A percentile compares a stretch with the other conserved stretches of the same genome.
Conservation (phyloP, 164 flowering plant species). For the Stephania cephalantha region DNA sequence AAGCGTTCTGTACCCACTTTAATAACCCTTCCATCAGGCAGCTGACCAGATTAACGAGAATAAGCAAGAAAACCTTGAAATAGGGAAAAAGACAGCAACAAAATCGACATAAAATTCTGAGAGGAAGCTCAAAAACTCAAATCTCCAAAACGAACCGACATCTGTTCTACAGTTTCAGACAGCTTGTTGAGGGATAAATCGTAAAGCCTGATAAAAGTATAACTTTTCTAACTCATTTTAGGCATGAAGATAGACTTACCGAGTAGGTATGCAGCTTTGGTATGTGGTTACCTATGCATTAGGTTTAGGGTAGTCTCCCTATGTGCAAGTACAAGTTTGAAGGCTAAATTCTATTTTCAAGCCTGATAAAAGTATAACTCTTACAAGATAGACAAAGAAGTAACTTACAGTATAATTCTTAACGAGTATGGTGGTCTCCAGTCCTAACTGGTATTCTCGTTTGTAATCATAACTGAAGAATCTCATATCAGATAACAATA, state of each 20-base stretch:
- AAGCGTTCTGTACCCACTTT: constrained; percentile 97
- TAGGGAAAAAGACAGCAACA: neutral
- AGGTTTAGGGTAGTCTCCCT: too few species aligned
- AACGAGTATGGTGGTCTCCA: constrained; percentile 96
- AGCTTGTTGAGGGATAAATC: neutral
- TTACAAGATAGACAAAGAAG: neutral
- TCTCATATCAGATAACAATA: neutral
- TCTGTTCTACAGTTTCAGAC: neutral
- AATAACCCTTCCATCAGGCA: constrained; percentile 97
- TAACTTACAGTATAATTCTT: constrained; percentile 92
- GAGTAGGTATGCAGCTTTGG: too few species aligned
- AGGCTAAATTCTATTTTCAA: too few species aligned
- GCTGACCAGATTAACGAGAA: constrained; percentile 37
- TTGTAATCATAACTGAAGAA: constrained; percentile 85
- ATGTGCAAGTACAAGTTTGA: too few species aligned
- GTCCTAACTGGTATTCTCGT: constrained; percentile 91
- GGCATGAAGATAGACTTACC: too few species aligned
- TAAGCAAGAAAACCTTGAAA: neutral
- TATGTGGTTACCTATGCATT: too few species aligned
- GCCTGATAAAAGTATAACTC: neutral
- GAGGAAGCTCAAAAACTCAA: neutral
- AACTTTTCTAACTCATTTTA: too few species aligned
- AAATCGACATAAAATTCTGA: neutral
- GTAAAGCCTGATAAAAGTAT: neutral
- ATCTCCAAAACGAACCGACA: neutral